phyloP scores from a whole-genome alignment of 305 asterid species.

The Ilex paraguariensis region DNA sequence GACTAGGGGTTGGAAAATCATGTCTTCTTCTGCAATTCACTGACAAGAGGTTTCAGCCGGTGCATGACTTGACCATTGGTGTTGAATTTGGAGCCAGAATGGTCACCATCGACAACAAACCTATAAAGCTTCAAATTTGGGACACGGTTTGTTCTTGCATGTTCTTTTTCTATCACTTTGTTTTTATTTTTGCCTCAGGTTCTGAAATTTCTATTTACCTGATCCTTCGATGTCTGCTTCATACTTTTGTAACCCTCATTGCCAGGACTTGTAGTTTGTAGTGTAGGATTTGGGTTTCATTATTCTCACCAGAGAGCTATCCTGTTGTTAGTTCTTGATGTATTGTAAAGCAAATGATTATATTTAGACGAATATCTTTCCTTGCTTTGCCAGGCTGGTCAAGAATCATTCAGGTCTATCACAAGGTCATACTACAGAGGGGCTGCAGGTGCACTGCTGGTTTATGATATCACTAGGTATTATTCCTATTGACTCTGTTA shows the following conservation, averaged over 20 bases:
- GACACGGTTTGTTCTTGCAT: constrained; percentile 9
- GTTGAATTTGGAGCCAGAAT: constrained; percentile 7
- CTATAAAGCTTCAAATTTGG: constrained; percentile 15
- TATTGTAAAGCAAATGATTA: background rate
- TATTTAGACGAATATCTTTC: background rate
- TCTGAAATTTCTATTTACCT: too few species aligned
- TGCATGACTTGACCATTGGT: constrained; percentile 6
- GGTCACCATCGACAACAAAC: background rate
- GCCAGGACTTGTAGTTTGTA: background rate
- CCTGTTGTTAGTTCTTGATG: too few species aligned
- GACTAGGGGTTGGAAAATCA: constrained; percentile 17
- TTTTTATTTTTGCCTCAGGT: background rate
- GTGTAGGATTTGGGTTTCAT: too few species aligned
- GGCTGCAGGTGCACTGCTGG: constrained; percentile 16
- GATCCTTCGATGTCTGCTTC: background rate
- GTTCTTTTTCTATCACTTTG: too few species aligned
- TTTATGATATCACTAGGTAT: constrained; percentile 15
- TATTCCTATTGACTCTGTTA: background rate
- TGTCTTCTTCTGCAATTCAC: constrained; percentile 13
- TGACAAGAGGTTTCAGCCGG: background rate
- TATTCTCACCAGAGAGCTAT: too few species aligned
- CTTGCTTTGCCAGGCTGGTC: constrained; percentile 13
- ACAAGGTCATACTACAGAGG: constrained; percentile 12
- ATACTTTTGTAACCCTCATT: background rate
- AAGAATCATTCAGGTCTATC: constrained; percentile 14